A percentile compares a stretch with the other conserved stretches of the same genome.
These are phyloP conservation scores for Fusarium sp. DNA, from an alignment of 2,329 filamentous ascomycete species.

Conservation along the genomic window DNA sequence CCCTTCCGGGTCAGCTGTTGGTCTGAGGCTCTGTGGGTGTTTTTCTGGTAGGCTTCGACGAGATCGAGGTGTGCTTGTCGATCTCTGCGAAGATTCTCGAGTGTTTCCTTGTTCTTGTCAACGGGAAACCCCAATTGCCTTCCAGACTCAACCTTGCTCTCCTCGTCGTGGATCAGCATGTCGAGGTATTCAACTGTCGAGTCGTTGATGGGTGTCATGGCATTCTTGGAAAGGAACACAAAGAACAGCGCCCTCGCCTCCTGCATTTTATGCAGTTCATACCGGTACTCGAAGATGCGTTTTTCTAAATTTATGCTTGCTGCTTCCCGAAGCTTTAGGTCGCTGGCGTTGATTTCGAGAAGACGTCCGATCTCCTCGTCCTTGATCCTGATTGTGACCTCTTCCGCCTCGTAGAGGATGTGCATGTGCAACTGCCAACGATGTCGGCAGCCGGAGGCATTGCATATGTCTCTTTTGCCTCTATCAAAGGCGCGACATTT, in stretches of 20 bases:
- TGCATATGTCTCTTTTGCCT: neutral
- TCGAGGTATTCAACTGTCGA: conserved; percentile 4
- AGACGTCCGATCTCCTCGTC: conserved; percentile 12
- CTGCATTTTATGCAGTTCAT: neutral
- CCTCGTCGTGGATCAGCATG: conserved; percentile 15
- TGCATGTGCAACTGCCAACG: conserved; percentile 28
- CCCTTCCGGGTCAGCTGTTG: conserved; percentile 7
- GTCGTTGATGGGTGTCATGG: conserved; percentile 8
- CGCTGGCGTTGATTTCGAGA: neutral
- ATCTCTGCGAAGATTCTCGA: neutral
- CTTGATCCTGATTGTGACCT: conserved; percentile 1
- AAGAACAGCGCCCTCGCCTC: conserved; percentile 6
- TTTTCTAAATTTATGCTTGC: neutral
- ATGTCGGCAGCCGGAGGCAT: neutral
- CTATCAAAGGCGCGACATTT: conserved; percentile 7
- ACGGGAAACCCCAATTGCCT: neutral
- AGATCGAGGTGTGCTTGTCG: conserved; percentile 18
- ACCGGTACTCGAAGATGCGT: neutral
- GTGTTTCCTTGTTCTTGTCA: neutral
- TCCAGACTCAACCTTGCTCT: neutral
- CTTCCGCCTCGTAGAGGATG: conserved; percentile 12
- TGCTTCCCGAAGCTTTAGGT: neutral
- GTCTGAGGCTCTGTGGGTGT: neutral
- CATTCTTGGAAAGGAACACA: neutral
- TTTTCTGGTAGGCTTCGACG: conserved; percentile 18